These are phyloP conservation scores for Sporothrix pallida DNA, from an alignment of 2,329 filamentous ascomycete genomes.

Conservation along the genomic window DNA sequence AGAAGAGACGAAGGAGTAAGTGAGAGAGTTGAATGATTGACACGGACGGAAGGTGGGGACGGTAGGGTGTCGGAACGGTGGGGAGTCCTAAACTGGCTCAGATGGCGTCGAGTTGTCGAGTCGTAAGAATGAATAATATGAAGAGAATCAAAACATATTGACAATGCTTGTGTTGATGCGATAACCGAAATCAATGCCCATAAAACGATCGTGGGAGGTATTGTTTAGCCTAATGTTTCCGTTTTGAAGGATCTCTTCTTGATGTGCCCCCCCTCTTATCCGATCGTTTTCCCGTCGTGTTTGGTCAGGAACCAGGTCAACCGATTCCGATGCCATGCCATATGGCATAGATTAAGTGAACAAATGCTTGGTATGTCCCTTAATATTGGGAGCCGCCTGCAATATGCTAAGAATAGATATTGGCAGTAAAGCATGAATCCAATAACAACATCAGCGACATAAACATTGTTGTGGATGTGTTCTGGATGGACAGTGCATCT, in stretches of 20 bases:
- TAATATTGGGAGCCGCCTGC: slow-evolving; percentile 14
- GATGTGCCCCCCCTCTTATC: not conserved
- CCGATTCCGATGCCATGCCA: not conserved
- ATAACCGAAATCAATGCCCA: not conserved
- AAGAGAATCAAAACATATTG: not conserved
- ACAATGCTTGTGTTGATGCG: not conserved
- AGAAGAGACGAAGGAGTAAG: not conserved
- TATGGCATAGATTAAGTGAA: slow-evolving; percentile 9
- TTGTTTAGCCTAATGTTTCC: slow-evolving; percentile 26
- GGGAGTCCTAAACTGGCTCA: not conserved
- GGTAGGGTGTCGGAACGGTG: not conserved
- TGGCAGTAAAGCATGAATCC: not conserved
- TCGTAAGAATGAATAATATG: no score
- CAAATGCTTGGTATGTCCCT: not conserved
- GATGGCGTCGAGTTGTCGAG: not conserved
- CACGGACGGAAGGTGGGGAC: no score
- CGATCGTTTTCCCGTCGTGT: not conserved
- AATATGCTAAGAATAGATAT: slow-evolving; percentile 19
- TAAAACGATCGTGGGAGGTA: not conserved
- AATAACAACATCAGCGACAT: not conserved
- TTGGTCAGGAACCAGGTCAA: slow-evolving; percentile 19
- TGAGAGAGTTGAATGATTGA: not conserved
- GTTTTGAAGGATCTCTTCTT: not conserved
- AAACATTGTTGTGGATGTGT: no score
- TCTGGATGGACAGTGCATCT: no score